A percentile compares a stretch with the other conserved stretches of the same genome.
These are phyloP conservation scores for Phytophthora litchii DNA, from an alignment of 352 stramenopile species.

Conservation along the genomic window DNA sequence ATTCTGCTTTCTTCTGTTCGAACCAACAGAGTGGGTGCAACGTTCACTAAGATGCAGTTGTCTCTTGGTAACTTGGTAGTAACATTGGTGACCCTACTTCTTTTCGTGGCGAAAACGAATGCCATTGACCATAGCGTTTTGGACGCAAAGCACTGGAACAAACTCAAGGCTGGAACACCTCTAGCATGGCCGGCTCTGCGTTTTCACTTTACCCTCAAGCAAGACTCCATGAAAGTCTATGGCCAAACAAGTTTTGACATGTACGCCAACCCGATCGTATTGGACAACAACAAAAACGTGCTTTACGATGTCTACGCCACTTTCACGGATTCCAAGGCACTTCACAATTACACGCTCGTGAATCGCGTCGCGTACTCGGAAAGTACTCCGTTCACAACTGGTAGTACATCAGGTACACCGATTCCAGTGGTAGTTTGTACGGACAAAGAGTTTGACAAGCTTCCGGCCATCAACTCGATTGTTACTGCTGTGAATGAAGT, in stretches of 20 bases:
- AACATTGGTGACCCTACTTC: too few species aligned
- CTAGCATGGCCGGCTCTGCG: conserved; percentile 25
- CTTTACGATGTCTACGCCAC: conserved; percentile 32
- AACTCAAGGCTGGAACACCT: too few species aligned
- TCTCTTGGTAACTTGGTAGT: too few species aligned
- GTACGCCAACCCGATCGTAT: conserved; percentile 34
- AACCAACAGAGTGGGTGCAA: too few species aligned
- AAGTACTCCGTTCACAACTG: conserved; percentile 5
- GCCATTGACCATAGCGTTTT: not conserved
- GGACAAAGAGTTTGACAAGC: conserved; percentile 7
- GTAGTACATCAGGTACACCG: conserved; percentile 3
- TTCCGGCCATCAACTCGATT: conserved; percentile 19
- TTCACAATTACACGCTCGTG: conserved; percentile 34
- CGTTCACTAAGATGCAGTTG: too few species aligned
- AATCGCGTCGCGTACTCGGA: conserved; percentile 25
- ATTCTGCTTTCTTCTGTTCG: too few species aligned
- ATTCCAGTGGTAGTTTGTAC: conserved; percentile 17
- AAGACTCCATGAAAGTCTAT: conserved; percentile 31
- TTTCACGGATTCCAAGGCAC: conserved; percentile 17
- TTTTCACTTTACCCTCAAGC: conserved; percentile 39
- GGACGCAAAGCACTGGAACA: too few species aligned
- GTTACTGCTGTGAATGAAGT: conserved; percentile 9
- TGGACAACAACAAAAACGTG: conserved; percentile 9
- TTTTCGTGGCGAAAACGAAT: too few species aligned
- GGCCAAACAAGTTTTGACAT: conserved; percentile 30